Conservation (phyloP, 441 rosid genomes). For the Dalechampia spathulata region DNA sequence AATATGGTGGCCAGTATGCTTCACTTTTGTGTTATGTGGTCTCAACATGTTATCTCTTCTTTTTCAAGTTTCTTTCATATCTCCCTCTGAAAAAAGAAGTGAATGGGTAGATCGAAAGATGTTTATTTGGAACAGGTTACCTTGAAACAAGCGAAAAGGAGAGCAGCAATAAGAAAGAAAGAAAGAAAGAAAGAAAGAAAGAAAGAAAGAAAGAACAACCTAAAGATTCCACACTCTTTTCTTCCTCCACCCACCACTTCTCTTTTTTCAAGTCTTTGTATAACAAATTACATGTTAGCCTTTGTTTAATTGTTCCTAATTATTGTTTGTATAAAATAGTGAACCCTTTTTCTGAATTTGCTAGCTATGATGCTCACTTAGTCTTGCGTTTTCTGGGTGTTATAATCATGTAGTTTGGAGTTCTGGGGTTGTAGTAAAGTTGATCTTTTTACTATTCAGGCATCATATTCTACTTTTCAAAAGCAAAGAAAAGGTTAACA, state of each 20-base stretch:
- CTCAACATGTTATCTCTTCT: constrained; percentile 7
- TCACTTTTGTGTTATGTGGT: constrained; percentile 10
- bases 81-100: constrained; percentile 4
- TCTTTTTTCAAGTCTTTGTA: too few relatives aligned
- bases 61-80: constrained; percentile 8
- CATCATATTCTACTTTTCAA: background rate
- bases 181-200: too few relatives aligned
- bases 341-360: constrained; percentile 17
- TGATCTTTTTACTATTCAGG: background rate
- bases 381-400: constrained; percentile 9
- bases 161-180: constrained; percentile 25
- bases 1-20: too few relatives aligned
- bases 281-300: too few relatives aligned
- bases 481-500: constrained; percentile 1
- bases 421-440: constrained; percentile 2
- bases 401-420: constrained; percentile 14
- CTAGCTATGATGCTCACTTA: constrained; percentile 12
- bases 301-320: constrained; percentile 12
- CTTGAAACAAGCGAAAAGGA: constrained; percentile 29
- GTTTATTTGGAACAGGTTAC: constrained; percentile 19
- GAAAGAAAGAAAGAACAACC: constrained; percentile 19
- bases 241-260: background rate
- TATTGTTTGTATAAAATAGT: constrained; percentile 18
- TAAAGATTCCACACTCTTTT: constrained; percentile 13
- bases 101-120: constrained; percentile 16